These are phyloP conservation scores for Aspergillus sp. DNA, from an alignment of 2,329 filamentous ascomycete species.

Conservation along the genomic window DNA sequence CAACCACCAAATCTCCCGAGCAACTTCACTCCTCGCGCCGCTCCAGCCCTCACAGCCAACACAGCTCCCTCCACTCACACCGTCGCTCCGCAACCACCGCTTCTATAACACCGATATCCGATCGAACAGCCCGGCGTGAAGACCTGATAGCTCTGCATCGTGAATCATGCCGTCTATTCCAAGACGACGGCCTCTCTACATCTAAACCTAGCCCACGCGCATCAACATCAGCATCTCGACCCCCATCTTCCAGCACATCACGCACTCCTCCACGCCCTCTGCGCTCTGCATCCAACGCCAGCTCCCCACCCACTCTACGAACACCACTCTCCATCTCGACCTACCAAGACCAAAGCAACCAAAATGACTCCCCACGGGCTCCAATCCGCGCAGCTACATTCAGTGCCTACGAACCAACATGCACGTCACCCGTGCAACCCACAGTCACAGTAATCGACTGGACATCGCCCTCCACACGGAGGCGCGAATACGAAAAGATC, in stretches of 20 bases:
- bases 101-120: constrained; percentile 27
- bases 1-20: constrained; percentile 22
- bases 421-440: constrained; percentile 20
- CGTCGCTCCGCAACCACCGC: constrained; percentile 27
- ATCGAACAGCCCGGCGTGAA: constrained; percentile 32
- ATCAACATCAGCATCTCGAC: neutral
- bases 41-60: constrained; percentile 30
- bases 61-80: constrained; percentile 33
- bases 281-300: constrained; percentile 17
- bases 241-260: constrained; percentile 9
- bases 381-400: constrained; percentile 7
- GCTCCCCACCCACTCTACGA: constrained; percentile 15
- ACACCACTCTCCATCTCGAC: constrained; percentile 12
- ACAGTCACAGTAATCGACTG: constrained; percentile 49
- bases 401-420: neutral
- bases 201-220: neutral
- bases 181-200: constrained; percentile 20
- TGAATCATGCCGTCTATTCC: constrained; percentile 45
- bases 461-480: constrained; percentile 48
- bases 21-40: constrained; percentile 35
- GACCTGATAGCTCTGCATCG: constrained; percentile 42
- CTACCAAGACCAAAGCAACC: constrained; percentile 6
- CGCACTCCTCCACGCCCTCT: constrained; percentile 4
- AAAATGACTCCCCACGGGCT: neutral
- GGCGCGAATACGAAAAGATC: constrained; percentile 57